Conservation (phyloP, 75 land plant species). For the Azolla pinnata region DNA sequence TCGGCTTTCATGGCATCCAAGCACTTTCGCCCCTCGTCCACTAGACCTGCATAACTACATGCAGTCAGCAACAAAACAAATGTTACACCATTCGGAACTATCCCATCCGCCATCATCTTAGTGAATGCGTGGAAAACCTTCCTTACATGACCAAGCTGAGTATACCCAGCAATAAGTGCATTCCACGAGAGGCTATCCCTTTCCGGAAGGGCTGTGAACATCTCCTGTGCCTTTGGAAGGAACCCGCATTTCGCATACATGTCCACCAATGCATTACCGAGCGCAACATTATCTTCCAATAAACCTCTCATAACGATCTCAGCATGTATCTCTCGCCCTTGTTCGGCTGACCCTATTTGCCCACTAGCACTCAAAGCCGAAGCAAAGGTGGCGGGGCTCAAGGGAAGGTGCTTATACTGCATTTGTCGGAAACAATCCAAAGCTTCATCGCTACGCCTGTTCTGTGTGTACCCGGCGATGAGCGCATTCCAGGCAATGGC, state of each 20-base stretch:
- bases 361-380: neutral
- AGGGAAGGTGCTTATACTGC: slow-evolving; percentile 17
- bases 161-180: slow-evolving; percentile 36
- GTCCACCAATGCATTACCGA: slow-evolving; percentile 20
- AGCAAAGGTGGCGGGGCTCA: neutral
- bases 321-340: slow-evolving; percentile 3
- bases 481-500: slow-evolving; percentile 14
- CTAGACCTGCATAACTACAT: slow-evolving; percentile 9
- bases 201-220: slow-evolving; percentile 24
- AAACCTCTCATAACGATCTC: neutral
- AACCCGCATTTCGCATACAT: slow-evolving; percentile 22
- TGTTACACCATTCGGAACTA: slow-evolving; percentile 36
- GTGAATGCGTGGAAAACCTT: slow-evolving; percentile 26
- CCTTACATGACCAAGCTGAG: slow-evolving; percentile 11
- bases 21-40: neutral
- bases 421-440: slow-evolving; percentile 31
- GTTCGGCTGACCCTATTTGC: neutral
- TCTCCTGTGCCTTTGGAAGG: slow-evolving; percentile 18
- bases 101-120: slow-evolving; percentile 19
- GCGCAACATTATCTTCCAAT: slow-evolving; percentile 9
- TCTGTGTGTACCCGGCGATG: slow-evolving; percentile 14
- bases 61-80: slow-evolving; percentile 36
- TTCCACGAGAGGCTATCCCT: slow-evolving; percentile 45
- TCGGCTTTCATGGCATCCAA: slow-evolving; percentile 1
- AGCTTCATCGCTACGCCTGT: slow-evolving; percentile 26